Evolutionary conservation across 441 rosid species (phyloP), one percentile per base, ranked within the genome.

Genomic region (Corymbia calophylla): DNA sequence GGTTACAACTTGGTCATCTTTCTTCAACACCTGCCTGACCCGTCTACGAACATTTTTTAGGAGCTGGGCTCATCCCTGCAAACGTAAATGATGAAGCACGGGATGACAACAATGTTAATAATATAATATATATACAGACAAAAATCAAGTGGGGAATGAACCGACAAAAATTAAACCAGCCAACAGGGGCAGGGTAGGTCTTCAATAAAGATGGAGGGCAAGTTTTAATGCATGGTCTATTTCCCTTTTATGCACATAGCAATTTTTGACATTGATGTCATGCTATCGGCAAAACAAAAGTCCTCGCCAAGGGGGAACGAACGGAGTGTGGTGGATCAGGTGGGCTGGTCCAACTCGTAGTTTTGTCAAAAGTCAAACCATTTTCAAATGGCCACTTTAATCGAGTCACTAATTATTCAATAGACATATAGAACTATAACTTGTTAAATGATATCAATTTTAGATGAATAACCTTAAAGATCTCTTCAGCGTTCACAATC

Each of bases 51-150:
- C 77, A 16, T 1, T 3, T 64, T n/a, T 2, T 15, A 64, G 3
- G 19, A 64, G 73, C 2, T 15, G 0, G 3, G 77, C 0, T 1
- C 44, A 4, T 9, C 0, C 23, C 80, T 32, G 47, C 13, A 31
- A 32, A 32, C 39, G 16, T 4, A 2, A 64, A 35, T 64, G 19
- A 64, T 15, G 35, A n/a, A n/a, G 19, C 70, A 31, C 12, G 3
- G 39, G 77, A 31, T 31, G 77, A 66, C 23, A 16, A 17, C 23
- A 31, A 1, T 15, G 77, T 31, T 31, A 31, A 25, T n/a, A 29
- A 62, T 13, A 62, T 2, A 13, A 62, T 29, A 27, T 12, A 16
- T 7, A n/a, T 2, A 11, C 1, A 66, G 12, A 66, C 77, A 9
- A 68, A 32, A 68, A 32, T 68, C 77, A 32, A 68, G 2, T 4